These are phyloP conservation scores for Coffea eugenioides DNA, from an alignment of 257 asterid species.

Conservation along the genomic window DNA sequence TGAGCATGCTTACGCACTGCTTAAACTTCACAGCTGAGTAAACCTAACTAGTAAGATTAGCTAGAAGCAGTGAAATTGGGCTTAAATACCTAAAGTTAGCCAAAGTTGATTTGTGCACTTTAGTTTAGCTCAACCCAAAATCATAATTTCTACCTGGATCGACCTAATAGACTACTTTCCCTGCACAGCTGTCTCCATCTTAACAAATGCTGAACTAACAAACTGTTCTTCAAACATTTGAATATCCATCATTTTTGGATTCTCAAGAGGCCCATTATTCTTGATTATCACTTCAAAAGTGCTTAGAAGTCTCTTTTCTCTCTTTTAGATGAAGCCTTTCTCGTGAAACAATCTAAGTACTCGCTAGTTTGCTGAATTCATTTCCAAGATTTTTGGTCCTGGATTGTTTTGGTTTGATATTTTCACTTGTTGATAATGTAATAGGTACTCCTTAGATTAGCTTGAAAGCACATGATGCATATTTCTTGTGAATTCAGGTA, in stretches of 20 bases:
- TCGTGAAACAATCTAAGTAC: not conserved
- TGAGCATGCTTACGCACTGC: not conserved
- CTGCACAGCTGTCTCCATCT: not conserved
- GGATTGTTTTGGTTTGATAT: not conserved
- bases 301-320: not conserved
- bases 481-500: too few relatives aligned
- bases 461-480: not conserved
- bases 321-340: not conserved
- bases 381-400: not conserved
- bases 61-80: not conserved
- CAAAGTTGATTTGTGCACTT: too few relatives aligned
- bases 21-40: not conserved
- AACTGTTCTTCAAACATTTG: too few relatives aligned
- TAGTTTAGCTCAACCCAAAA: too few relatives aligned
- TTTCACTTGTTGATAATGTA: not conserved
- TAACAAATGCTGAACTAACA: too few relatives aligned
- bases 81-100: not conserved
- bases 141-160: not conserved
- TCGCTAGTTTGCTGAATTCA: not conserved
- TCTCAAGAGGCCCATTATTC: not conserved
- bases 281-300: not conserved
- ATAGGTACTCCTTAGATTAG: not conserved
- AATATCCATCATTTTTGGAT: too few relatives aligned
- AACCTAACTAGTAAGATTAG: not conserved
- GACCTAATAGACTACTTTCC: not conserved